phyloP scores from a whole-genome alignment of 768 basidiomycete genomes.

The Suillus subalutaceus region DNA sequence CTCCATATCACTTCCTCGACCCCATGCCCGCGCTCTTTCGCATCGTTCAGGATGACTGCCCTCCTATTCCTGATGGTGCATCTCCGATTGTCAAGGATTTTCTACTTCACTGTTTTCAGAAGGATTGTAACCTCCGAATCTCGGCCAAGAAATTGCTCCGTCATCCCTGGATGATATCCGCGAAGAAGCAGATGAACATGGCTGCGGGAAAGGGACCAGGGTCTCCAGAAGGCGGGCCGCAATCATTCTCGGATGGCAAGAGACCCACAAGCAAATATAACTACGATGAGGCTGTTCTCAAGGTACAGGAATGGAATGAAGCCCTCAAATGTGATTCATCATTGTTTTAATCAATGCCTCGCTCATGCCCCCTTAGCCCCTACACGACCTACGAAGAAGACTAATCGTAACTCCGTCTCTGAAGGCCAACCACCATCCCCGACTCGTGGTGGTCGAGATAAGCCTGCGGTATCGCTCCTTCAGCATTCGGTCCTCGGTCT shows the following conservation, averaged over 20 bases:
- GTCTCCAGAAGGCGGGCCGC: conserved; percentile 18
- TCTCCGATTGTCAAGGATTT: conserved; percentile 97
- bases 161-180: conserved; percentile 96
- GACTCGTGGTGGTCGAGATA: conserved; percentile 36
- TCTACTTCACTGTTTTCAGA: conserved; percentile 96
- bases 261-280: conserved; percentile 79
- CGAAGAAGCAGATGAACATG: conserved; percentile 69
- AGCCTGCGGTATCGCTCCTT: conserved; percentile 28
- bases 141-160: conserved; percentile 89
- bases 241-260: conserved; percentile 36
- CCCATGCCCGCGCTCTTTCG: conserved; percentile 99
- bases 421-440: conserved; percentile 50
- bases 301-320: conserved; percentile 99
- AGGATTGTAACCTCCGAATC: conserved; percentile 93
- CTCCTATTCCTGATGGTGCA: conserved; percentile 94
- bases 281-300: conserved; percentile 91
- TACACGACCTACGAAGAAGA: conserved; percentile 72
- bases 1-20: conserved; percentile 93
- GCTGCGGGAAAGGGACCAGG: conserved; percentile 31
- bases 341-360: conserved; percentile 18
- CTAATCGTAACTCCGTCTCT: conserved; percentile 37
- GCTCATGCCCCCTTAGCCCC: conserved; percentile 52
- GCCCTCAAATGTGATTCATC: conserved; percentile 78
- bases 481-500: conserved; percentile 37
- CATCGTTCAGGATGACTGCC: conserved; percentile 97